phyloP scores from a whole-genome alignment of 768 basidiomycete genomes.

The Boletus pseudopeckii region DNA sequence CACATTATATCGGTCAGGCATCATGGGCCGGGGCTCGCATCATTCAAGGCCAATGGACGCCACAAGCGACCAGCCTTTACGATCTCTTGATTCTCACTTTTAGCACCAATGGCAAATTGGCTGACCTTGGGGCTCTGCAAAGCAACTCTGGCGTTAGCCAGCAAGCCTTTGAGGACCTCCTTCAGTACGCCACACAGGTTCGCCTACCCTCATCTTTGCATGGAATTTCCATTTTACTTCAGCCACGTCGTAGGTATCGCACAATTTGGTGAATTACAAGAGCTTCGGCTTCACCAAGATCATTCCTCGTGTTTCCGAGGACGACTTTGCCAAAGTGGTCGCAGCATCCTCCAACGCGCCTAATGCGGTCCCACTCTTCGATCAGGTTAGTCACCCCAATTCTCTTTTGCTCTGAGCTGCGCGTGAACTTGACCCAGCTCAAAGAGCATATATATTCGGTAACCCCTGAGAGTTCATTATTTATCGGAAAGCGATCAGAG shows the following conservation, averaged over 20 bases:
- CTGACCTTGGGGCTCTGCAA: slow-evolving; percentile 54
- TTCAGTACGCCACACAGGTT: slow-evolving; percentile 76
- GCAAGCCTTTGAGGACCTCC: slow-evolving; percentile 63
- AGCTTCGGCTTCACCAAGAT: slow-evolving; percentile 87
- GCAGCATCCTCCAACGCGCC: slow-evolving; percentile 55
- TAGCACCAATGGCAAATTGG: slow-evolving; percentile 55
- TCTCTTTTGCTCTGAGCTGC: not conserved
- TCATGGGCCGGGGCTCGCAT: slow-evolving; percentile 84
- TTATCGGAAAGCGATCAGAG: slow-evolving; percentile 73
- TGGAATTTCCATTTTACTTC: not conserved
- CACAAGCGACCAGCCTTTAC: slow-evolving; percentile 62
- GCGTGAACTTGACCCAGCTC: slow-evolving; percentile 41
- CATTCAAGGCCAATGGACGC: slow-evolving; percentile 82
- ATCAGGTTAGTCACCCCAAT: slow-evolving; percentile 41
- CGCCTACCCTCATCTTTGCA: not conserved
- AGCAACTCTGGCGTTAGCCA: slow-evolving; percentile 48
- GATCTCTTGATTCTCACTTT: slow-evolving; percentile 71
- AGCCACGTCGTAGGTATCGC: slow-evolving; percentile 31
- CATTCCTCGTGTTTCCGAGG: slow-evolving; percentile 61
- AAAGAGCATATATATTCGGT: slow-evolving; percentile 71
- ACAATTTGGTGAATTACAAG: slow-evolving; percentile 63
- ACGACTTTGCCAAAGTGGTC: slow-evolving; percentile 63
- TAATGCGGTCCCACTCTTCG: slow-evolving; percentile 59
- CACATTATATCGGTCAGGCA: slow-evolving; percentile 66
- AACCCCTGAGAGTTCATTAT: slow-evolving; percentile 61